Evolutionary conservation across 2,329 filamentous ascomycete genomes (phyloP), one percentile per base, ranked within the genome.

Genomic region (Fusarium vanettenii): DNA sequence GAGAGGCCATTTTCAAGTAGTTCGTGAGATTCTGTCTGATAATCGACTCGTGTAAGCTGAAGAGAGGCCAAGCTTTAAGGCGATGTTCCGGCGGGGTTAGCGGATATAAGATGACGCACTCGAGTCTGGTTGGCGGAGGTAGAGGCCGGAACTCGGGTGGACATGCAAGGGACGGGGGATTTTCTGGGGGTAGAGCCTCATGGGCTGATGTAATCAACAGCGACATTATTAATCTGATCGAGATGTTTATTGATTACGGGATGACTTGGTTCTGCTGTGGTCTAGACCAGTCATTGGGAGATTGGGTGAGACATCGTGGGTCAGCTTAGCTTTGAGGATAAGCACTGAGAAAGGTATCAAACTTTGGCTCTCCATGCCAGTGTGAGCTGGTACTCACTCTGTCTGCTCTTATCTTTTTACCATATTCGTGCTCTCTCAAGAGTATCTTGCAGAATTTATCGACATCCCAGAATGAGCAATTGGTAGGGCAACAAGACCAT

Each of bases 1-100:
- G 67, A 43, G 80, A 74, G 20, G 84, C 72, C 85, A 86, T 87
- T 63, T 14, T 65, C 9, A 18, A 18, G 13, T 11, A 14, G 25
- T 50, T 27, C 37, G 33, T 37, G n/a, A 41, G 43, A n/a, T 41
- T 13, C 20, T 20, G 48, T 31, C 14, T 59, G 50, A 25, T 25
- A 43, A 29, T 43, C 9, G 16, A 52, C 11, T 13, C n/a, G 10
- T 52, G 43, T 27, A 60, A 64, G n/a, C 55, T 35, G 29, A 29
- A 8, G 16, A 20, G 16, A 25, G 35, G n/a, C 9, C 27, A 25
- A 55, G 37, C 37, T 64, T 69, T 67, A 52, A 62, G 60, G 20
- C n/a, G 25, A 52, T 22, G 14, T 50, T 31, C 35, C 35, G 41
- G 70, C 69, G 77, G 77, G 72, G 77, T 79, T 78, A 72, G 29